phyloP scores from a whole-genome alignment of 768 basidiomycete species.

The Flagelloscypha sp. region DNA sequence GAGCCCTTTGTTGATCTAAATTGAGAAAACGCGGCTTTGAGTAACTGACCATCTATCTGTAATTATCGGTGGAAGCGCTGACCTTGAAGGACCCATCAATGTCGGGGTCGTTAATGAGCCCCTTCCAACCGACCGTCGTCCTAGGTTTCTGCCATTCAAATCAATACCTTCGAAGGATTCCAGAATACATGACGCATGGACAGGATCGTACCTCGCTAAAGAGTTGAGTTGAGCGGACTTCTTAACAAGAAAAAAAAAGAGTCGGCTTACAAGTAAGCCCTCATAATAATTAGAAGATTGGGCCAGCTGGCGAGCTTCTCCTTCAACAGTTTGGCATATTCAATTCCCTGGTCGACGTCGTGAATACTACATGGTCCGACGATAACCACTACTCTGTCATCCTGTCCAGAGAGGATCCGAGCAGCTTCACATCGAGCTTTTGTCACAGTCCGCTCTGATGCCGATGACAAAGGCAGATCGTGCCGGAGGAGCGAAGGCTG shows the following conservation, averaged over 20 bases:
- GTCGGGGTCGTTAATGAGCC: slow-evolving; percentile 91
- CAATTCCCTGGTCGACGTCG: slow-evolving; percentile 74
- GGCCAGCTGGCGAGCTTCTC: slow-evolving; percentile 56
- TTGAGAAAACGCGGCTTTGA: too few relatives aligned
- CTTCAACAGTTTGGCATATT: slow-evolving; percentile 68
- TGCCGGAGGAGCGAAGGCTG: slow-evolving; percentile 87
- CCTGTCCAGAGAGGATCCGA: slow-evolving; percentile 72
- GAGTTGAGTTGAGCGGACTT: slow-evolving; percentile 6
- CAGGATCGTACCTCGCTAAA: slow-evolving; percentile 27
- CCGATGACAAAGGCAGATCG: slow-evolving; percentile 63
- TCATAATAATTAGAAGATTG: slow-evolving; percentile 89
- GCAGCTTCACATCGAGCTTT: slow-evolving; percentile 73
- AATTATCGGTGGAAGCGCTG: too few relatives aligned
- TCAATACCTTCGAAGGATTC: too few relatives aligned
- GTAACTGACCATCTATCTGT: too few relatives aligned
- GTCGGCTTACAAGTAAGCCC: slow-evolving; percentile 92
- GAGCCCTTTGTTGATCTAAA: slow-evolving; percentile 97
- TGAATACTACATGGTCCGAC: slow-evolving; percentile 97
- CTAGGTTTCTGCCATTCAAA: slow-evolving; percentile 93
- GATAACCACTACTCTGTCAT: slow-evolving; percentile 81
- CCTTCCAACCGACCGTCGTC: slow-evolving; percentile 98
- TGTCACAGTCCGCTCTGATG: slow-evolving; percentile 70
- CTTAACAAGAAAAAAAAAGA: too few relatives aligned
- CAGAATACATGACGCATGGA: too few relatives aligned
- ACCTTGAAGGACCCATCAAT: slow-evolving; percentile 91